phyloP scores from a whole-genome alignment of 2,329 filamentous ascomycete species.

The Epichloe scottii region DNA sequence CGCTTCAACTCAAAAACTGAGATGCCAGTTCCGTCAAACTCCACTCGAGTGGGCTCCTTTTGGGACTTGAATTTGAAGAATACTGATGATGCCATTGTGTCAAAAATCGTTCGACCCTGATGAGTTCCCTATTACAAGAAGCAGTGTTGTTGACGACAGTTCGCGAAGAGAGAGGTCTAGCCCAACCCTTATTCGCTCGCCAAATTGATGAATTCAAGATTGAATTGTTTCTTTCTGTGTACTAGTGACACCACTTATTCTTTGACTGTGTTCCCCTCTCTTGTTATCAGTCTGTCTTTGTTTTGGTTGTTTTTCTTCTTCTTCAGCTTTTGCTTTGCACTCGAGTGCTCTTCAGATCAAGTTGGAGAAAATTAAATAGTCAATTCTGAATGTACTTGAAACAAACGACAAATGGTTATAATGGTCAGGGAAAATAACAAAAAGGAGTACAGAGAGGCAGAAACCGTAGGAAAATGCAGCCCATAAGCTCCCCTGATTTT shows the following conservation, averaged over 20 bases:
- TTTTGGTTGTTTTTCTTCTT: conserved; percentile 11
- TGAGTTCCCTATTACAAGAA: conserved; percentile 15
- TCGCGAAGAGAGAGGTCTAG: conserved; percentile 3
- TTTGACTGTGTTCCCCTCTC: neutral
- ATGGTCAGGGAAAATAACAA: conserved; percentile 22
- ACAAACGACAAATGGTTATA: conserved; percentile 22
- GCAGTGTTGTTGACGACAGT: conserved; percentile 7
- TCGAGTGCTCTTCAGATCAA: conserved; percentile 26
- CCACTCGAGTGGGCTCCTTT: conserved; percentile 85
- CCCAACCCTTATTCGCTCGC: neutral
- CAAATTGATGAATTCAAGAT: conserved; percentile 4
- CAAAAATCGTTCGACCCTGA: conserved; percentile 11
- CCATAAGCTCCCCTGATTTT: conserved; percentile 25
- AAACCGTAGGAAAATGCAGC: conserved; percentile 19
- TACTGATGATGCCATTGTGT: conserved; percentile 82
- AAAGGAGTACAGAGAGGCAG: conserved; percentile 28
- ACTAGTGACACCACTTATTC: conserved; percentile 5
- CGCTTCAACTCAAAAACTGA: conserved; percentile 98
- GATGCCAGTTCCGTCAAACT: conserved; percentile 94
- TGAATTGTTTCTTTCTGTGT: conserved; percentile 7
- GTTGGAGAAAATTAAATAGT: conserved; percentile 27
- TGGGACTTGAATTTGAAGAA: conserved; percentile 99
- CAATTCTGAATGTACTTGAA: conserved; percentile 41
- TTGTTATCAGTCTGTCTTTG: neutral
- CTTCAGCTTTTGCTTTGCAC: conserved; percentile 21